Evolutionary conservation across 2,329 filamentous ascomycete genomes (phyloP).

Genomic region (Diaporthe ampelina): DNA sequence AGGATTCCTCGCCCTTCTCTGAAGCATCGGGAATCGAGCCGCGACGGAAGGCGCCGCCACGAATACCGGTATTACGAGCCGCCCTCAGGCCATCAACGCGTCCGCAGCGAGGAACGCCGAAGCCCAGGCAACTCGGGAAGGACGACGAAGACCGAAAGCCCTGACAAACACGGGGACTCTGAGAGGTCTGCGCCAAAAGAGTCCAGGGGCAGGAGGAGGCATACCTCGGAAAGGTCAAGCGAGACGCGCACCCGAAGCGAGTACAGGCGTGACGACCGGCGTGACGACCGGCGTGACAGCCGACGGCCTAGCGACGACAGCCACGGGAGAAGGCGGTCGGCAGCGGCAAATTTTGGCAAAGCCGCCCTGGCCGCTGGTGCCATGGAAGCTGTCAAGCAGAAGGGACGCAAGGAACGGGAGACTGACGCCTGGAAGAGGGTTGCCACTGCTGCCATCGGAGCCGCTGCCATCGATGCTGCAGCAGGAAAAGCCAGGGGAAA

Average conservation of each 20-base stretch:
- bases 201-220: conserved; percentile 28
- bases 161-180: neutral
- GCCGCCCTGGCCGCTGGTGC: conserved; percentile 20
- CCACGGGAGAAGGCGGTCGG: conserved; percentile 4
- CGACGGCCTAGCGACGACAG: conserved; percentile 13
- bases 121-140: neutral
- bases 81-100: neutral
- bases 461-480: conserved; percentile 29
- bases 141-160: neutral
- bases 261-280: neutral
- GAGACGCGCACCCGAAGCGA: conserved; percentile 25
- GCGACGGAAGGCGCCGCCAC: conserved; percentile 32
- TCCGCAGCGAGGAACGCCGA: conserved; percentile 23
- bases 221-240: conserved; percentile 8
- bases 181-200: conserved; percentile 9
- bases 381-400: conserved; percentile 30
- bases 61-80: conserved; percentile 36
- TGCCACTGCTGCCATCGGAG: conserved; percentile 27
- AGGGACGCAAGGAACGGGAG: conserved; percentile 13
- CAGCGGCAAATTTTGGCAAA: conserved; percentile 29
- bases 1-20: conserved; percentile 24
- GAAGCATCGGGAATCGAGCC: conserved; percentile 36
- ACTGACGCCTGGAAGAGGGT: conserved; percentile 34
- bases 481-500: conserved; percentile 23
- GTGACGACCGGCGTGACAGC: neutral